Evolutionary conservation across 495 filamentous ascomycete species (phyloP).

Genomic region (Podospora fimiseda): DNA sequence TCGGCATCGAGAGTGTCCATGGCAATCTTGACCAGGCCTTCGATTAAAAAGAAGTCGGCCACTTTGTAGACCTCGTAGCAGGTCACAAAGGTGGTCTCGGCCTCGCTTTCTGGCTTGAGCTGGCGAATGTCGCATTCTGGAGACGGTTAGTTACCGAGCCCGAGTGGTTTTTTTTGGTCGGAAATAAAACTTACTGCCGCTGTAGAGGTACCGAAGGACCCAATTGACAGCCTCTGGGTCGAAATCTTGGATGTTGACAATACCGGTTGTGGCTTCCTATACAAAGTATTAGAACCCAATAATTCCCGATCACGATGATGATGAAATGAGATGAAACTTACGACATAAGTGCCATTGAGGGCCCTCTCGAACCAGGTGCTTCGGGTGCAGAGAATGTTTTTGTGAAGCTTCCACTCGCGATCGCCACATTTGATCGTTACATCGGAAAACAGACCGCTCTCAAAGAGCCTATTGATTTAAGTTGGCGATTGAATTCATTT

Average conservation of each 20-base stretch:
- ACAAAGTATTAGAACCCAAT: no score
- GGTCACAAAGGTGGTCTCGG: constrained; percentile 18
- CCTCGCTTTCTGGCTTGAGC: not conserved
- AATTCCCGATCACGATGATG: no score
- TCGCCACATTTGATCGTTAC: constrained; percentile 20
- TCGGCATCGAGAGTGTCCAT: constrained; percentile 15
- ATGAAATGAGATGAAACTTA: no score
- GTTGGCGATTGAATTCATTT: not conserved
- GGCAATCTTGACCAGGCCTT: constrained; percentile 16
- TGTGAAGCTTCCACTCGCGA: constrained; percentile 23
- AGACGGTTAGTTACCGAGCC: not conserved
- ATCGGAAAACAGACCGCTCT: constrained; percentile 23
- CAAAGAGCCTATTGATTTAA: constrained; percentile 14
- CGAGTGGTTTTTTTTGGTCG: not conserved
- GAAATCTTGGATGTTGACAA: constrained; percentile 18
- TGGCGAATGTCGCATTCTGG: constrained; percentile 19
- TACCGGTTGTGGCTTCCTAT: constrained; percentile 17
- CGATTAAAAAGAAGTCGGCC: constrained; percentile 23
- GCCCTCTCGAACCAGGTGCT: constrained; percentile 26
- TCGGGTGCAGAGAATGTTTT: constrained; percentile 26
- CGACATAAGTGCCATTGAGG: constrained; percentile 18
- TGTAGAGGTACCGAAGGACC: constrained; percentile 25
- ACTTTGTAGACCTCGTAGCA: constrained; percentile 22
- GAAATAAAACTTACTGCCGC: constrained; percentile 15
- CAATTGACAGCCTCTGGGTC: constrained; percentile 17